Percentiles rank a stretch among this genome's conserved stretches.
These are phyloP conservation scores for Tylopilus subfusipes DNA, from an alignment of 768 basidiomycete genomes.

Conservation along the genomic window DNA sequence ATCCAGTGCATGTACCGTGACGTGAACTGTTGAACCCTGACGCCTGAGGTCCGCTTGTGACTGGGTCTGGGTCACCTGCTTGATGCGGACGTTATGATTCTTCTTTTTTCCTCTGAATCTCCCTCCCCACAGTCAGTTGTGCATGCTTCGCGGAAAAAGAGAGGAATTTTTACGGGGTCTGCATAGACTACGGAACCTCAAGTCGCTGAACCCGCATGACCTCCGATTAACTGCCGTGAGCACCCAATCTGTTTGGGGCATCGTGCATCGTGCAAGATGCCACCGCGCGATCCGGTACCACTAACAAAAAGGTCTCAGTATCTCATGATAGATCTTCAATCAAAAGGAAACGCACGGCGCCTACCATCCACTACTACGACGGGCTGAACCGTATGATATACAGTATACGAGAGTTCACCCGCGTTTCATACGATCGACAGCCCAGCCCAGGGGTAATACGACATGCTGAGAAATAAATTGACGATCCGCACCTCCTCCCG, in stretches of 20 bases:
- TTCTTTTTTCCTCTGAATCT: background rate
- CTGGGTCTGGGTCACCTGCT: background rate
- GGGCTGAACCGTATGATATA: background rate
- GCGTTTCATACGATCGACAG: background rate
- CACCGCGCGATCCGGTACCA: constrained; percentile 15
- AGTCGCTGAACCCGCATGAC: background rate
- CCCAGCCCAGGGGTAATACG: background rate
- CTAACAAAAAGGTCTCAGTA: background rate
- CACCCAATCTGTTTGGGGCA: background rate
- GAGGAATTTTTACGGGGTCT: background rate
- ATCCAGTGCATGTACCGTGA: background rate
- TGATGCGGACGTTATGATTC: background rate
- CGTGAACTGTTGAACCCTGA: background rate
- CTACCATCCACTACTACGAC: background rate
- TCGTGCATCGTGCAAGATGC: background rate
- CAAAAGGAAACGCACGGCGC: background rate
- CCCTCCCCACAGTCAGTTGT: background rate
- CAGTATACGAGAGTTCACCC: background rate
- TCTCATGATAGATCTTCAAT: constrained; percentile 2
- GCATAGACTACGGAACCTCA: background rate
- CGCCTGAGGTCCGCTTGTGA: background rate
- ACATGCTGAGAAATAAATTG: constrained; percentile 1
- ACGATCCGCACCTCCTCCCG: constrained; percentile 14
- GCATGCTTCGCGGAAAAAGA: background rate
- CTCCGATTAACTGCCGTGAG: constrained; percentile 4